phyloP scores from a whole-genome alignment of 2,329 filamentous ascomycete genomes.

The Colletotrichum endophyticum region DNA sequence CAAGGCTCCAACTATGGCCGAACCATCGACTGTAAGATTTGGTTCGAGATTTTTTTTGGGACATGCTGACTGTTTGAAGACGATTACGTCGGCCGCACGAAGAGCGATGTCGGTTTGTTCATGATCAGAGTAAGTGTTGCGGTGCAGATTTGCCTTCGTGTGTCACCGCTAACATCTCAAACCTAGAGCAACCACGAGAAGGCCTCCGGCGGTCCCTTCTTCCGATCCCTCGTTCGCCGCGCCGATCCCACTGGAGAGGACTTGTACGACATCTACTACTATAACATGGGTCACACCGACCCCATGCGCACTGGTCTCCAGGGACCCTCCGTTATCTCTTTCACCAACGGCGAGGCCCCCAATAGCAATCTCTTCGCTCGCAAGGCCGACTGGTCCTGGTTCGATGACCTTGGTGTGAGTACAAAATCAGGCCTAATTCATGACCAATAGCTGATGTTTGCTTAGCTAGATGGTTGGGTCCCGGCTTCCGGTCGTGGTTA shows the following conservation, averaged over 20 bases:
- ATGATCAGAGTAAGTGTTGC: constrained; percentile 31
- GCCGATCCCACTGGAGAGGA: constrained; percentile 39
- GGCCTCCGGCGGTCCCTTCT: constrained; percentile 42
- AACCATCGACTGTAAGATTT: background rate
- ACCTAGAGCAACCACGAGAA: constrained; percentile 41
- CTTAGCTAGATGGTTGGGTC: constrained; percentile 34
- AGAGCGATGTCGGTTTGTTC: constrained; percentile 37
- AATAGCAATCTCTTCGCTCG: constrained; percentile 38
- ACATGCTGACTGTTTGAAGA: constrained; percentile 34
- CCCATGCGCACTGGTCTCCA: constrained; percentile 44
- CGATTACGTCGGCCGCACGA: constrained; percentile 42
- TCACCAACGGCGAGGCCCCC: constrained; percentile 40
- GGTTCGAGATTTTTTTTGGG: background rate
- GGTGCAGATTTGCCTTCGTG: background rate
- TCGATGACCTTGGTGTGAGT: constrained; percentile 32
- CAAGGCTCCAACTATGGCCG: constrained; percentile 39
- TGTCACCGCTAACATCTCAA: background rate
- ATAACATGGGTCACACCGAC: constrained; percentile 48
- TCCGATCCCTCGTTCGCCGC: constrained; percentile 41
- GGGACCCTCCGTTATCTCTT: constrained; percentile 42
- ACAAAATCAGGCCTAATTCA: too few species aligned
- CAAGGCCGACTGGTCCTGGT: constrained; percentile 38
- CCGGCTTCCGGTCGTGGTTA: constrained; percentile 31
- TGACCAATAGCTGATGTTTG: background rate
- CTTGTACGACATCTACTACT: constrained; percentile 47